A percentile compares a stretch with the other conserved stretches of the same genome.
These are phyloP conservation scores for Bryum argenteum DNA, from an alignment of 225 moss, liverwort and hornwort genomes.

Conservation along the genomic window DNA sequence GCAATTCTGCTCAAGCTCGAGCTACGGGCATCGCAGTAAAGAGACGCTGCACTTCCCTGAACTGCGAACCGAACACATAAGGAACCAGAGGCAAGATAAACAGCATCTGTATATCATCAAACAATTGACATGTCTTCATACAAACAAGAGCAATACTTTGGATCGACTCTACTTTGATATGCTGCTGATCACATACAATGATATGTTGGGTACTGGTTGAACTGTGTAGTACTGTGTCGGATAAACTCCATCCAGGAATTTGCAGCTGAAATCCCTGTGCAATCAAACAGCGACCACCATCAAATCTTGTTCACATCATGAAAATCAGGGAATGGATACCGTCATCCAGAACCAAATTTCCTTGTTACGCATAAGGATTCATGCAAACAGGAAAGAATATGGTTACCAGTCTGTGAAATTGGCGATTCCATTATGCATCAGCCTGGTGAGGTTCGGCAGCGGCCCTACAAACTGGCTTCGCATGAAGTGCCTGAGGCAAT, in stretches of 20 bases:
- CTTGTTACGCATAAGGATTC: no score
- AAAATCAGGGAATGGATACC: no score
- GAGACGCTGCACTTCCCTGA: slow-evolving; percentile 84
- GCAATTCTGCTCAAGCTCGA: no score
- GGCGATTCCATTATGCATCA: slow-evolving; percentile 54
- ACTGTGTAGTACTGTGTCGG: slow-evolving; percentile 10
- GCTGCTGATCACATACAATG: slow-evolving; percentile 35
- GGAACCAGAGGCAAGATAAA: slow-evolving; percentile 15
- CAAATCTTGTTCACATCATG: not conserved
- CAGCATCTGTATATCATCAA: slow-evolving; percentile 4
- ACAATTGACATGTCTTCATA: no score
- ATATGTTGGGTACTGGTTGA: slow-evolving; percentile 30
- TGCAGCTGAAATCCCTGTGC: slow-evolving; percentile 59
- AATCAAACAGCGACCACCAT: slow-evolving; percentile 1
- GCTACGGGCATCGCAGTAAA: no score
- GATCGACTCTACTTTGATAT: no score
- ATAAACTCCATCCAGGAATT: slow-evolving; percentile 41
- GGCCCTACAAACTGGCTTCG: slow-evolving; percentile 47
- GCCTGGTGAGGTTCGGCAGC: slow-evolving; percentile 42
- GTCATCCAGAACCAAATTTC: no score
- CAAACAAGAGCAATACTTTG: no score
- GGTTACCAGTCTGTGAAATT: slow-evolving; percentile 43
- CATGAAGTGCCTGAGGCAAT: slow-evolving; percentile 46
- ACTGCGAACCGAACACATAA: slow-evolving; percentile 75
- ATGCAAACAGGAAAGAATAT: not conserved